phyloP scores from a whole-genome alignment of 768 basidiomycete species.

The Boletus coccyginus region DNA sequence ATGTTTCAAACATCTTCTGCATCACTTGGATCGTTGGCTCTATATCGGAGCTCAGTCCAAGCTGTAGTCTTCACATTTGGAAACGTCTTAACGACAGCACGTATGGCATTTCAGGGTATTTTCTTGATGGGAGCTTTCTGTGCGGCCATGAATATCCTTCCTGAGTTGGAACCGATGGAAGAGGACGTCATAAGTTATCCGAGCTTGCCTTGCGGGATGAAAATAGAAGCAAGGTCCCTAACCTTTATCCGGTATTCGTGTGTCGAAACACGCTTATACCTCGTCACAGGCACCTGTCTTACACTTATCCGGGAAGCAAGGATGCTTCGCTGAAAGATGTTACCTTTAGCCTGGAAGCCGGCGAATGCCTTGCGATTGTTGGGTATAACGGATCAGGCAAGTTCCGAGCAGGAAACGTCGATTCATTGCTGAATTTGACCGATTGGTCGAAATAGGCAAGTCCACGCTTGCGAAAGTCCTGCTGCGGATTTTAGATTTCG shows the following conservation, averaged over 20 bases:
- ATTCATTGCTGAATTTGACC: constrained; percentile 7
- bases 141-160: constrained; percentile 69
- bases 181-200: constrained; percentile 51
- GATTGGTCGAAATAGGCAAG: constrained; percentile 54
- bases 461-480: constrained; percentile 83
- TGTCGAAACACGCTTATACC: constrained; percentile 8
- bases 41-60: constrained; percentile 78
- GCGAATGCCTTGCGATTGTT: constrained; percentile 82
- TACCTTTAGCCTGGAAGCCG: constrained; percentile 66
- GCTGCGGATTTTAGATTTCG: constrained; percentile 75
- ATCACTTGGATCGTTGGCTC: constrained; percentile 75
- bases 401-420: constrained; percentile 21
- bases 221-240: constrained; percentile 65
- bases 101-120: constrained; percentile 80
- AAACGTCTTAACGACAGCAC: constrained; percentile 58
- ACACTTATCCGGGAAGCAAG: constrained; percentile 74
- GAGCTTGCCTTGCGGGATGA: constrained; percentile 54
- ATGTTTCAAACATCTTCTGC: constrained; percentile 69
- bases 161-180: constrained; percentile 59
- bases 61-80: constrained; percentile 65
- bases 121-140: constrained; percentile 87
- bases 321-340: constrained; percentile 69
- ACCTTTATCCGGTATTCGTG: constrained; percentile 9
- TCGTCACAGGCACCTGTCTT: constrained; percentile 54
- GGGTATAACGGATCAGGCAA: constrained; percentile 81